phyloP scores from a whole-genome alignment of 768 basidiomycete genomes.

The Naematelia encephala region DNA sequence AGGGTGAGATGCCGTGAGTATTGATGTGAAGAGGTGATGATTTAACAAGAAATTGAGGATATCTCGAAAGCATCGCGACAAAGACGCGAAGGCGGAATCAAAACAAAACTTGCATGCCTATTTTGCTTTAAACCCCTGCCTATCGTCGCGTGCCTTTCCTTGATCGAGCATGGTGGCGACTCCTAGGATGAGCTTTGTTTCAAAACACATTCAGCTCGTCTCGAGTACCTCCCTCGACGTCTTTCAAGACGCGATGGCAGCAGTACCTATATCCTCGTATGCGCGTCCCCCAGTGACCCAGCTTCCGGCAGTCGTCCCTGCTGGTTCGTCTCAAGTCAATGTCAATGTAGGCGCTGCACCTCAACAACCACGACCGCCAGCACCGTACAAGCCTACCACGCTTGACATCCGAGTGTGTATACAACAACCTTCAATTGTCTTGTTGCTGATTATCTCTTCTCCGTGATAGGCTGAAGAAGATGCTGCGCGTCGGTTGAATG shows the following conservation, averaged over 20 bases:
- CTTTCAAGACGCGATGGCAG: not conserved
- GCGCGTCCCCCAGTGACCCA: not conserved
- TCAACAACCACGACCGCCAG: conserved; percentile 4
- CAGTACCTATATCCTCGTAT: not conserved
- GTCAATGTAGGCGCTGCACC: conserved; percentile 10
- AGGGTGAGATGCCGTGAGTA: not conserved
- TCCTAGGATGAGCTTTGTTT: not conserved
- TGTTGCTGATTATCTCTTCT: conserved; percentile 7
- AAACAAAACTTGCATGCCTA: not conserved
- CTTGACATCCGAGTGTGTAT: conserved; percentile 13
- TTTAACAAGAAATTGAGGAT: not conserved
- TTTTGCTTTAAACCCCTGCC: not conserved
- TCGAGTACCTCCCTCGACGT: not conserved
- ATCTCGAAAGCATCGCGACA: not conserved
- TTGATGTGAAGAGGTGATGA: not conserved
- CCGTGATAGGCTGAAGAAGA: conserved; percentile 39
- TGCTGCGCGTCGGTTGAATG: conserved; percentile 32
- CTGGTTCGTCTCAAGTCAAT: not conserved
- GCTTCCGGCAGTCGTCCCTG: not conserved
- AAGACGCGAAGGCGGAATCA: not conserved
- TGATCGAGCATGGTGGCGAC: not conserved
- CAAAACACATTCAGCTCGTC: not conserved
- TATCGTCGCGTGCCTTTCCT: too few species aligned
- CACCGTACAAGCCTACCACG: conserved; percentile 3
- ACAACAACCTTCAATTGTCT: too few species aligned